A percentile compares a stretch with the other conserved stretches of the same genome.
phyloP scores from a whole-genome alignment of 2,329 filamentous ascomycete genomes.

The Fusarium nanum region DNA sequence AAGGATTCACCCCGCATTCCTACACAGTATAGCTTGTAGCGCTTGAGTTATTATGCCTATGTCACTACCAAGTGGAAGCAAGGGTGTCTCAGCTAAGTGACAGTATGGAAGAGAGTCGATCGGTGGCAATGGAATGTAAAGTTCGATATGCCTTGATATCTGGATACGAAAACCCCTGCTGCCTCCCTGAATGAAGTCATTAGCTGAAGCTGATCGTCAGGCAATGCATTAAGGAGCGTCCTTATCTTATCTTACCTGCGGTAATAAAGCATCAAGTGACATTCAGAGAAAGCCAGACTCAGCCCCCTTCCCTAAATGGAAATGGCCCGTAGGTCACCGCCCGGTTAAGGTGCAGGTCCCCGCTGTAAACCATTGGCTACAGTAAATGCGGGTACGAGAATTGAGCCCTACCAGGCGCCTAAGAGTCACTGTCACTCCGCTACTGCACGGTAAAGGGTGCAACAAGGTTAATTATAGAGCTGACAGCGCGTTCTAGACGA shows the following conservation, averaged over 20 bases:
- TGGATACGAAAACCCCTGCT: not conserved
- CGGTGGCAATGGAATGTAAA: not conserved
- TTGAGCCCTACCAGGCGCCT: not conserved
- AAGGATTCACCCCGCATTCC: not conserved
- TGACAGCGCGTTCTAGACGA: not conserved
- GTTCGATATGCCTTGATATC: not conserved
- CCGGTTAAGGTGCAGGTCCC: constrained; percentile 16
- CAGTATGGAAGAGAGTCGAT: not conserved
- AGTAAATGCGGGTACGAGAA: not conserved
- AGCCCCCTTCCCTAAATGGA: constrained; percentile 6
- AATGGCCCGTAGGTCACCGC: not conserved
- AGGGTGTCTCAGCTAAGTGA: not conserved
- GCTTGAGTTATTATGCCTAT: not conserved
- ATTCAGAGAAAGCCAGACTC: not conserved
- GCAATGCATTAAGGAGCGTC: not conserved
- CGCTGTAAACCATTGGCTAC: constrained; percentile 8
- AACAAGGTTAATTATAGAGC: constrained; percentile 19
- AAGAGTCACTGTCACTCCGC: not conserved
- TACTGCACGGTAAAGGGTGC: not conserved
- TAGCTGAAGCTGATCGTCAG: not conserved
- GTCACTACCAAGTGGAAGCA: not conserved
- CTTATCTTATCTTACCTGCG: not conserved
- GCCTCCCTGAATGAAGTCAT: constrained; percentile 9
- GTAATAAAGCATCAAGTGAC: not conserved
- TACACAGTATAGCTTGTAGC: not conserved